These are phyloP conservation scores for Lipomyces kockii DNA, from an alignment of 805 yeast genomes.

Conservation along the genomic window DNA sequence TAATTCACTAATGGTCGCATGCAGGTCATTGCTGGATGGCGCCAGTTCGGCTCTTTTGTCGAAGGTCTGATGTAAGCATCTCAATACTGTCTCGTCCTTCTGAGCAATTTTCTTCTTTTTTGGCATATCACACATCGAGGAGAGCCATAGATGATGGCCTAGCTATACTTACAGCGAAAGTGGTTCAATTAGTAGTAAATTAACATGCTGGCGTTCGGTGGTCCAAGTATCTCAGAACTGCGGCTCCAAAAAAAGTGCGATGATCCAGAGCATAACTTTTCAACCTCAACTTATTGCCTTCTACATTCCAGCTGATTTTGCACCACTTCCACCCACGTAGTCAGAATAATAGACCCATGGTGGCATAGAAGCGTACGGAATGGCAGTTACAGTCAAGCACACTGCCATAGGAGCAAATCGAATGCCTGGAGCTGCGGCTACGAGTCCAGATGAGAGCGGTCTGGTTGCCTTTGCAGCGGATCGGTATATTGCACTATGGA, in stretches of 20 bases:
- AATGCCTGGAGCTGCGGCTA: slow-evolving; percentile 56
- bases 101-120: neutral
- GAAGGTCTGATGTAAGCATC: neutral
- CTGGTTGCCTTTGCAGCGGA: slow-evolving; percentile 76
- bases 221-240: no score
- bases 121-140: neutral
- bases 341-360: neutral
- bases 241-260: no score
- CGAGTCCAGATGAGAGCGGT: slow-evolving; percentile 55
- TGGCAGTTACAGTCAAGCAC: slow-evolving; percentile 17
- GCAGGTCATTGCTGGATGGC: neutral
- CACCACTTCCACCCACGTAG: neutral
- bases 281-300: no score
- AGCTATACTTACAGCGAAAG: neutral
- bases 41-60: neutral
- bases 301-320: no score
- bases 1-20: neutral
- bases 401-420: slow-evolving; percentile 40
- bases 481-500: slow-evolving; percentile 67
- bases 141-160: neutral
- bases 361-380: neutral
- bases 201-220: no score
- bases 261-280: no score
- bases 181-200: no score
- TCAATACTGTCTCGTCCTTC: neutral